Base-by-base conservation (phyloP, 192 early-diverging fungal species). In the Pilobolus umbonatus region DNA sequence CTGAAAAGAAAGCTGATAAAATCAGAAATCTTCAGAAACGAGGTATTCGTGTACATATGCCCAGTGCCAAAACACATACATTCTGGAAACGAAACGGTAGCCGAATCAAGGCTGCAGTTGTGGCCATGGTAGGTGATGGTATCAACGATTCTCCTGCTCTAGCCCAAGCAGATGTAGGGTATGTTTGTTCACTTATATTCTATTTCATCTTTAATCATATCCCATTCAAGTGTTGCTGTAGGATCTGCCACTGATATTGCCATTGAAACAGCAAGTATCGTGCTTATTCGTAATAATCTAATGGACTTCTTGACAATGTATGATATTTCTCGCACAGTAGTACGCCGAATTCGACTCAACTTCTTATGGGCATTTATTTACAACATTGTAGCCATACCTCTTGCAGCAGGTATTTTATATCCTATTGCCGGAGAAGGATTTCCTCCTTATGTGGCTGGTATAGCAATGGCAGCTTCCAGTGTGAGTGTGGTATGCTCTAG, bases 101-200 rank as follows among this genome's bases (percentile, higher is more conserved):
- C 17, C n/a, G 49, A 5, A 53, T 52, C 34, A 35, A 68, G 24
- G 49, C 64, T 45, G 64, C 81, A 28, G 65, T 77, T 21, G 92
- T 98, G 2, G 92, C 88, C 0, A 92, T 98, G 89, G 82, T 93
- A 5, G 95, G 95, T 22, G 95, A 98, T 66, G 95, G 95, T 14
- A 94, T 98, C 67, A 98, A 98, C 55, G 95, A 96, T 73, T 86
- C 93, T 4, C 84, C 90, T 38, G 95, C 95, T 1, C 72, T 98
- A 1, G 89, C 93, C 4, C 87, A 90, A 59, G 85, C 93, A 2
- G 89, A 95, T 73, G 78, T 98, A 28, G 92, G 67, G 65, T 68
- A 68, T 36, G 65, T 43, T 34, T 42, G n/a, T 15, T 32, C 32
- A 14, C 29, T 45, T 57, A 3, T 34, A 21, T 12, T 29, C 9